Conservation (phyloP, 305 asterid species). For the Solanum aculeatissimum region DNA sequence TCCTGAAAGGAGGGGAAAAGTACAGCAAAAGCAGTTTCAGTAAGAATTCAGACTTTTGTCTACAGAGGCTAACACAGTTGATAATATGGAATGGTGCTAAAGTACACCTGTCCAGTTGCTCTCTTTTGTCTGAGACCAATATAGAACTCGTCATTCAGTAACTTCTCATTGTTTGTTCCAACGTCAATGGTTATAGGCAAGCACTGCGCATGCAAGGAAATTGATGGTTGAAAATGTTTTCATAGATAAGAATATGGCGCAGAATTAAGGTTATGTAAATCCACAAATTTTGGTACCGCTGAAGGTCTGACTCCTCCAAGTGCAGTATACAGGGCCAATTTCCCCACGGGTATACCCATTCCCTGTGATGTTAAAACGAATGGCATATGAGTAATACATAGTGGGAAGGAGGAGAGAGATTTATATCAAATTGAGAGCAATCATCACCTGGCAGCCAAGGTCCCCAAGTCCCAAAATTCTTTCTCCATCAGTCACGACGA, state of each 20-base stretch:
- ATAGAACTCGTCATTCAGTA: slow-evolving; percentile 72
- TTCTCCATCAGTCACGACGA: slow-evolving; percentile 92
- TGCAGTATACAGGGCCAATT: slow-evolving; percentile 68
- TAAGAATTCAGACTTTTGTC: neutral
- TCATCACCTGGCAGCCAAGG: slow-evolving; percentile 69
- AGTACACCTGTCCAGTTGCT: slow-evolving; percentile 66
- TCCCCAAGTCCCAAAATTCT: slow-evolving; percentile 91
- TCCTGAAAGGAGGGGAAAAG: slow-evolving; percentile 29
- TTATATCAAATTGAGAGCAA: neutral
- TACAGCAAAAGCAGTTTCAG: neutral
- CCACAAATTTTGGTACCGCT: slow-evolving; percentile 23
- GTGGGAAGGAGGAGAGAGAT: neutral
- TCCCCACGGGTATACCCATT: slow-evolving; percentile 91
- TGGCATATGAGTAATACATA: neutral
- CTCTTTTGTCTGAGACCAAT: slow-evolving; percentile 78
- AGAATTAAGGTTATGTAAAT: neutral
- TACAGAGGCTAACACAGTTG: neutral
- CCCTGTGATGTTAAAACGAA: slow-evolving; percentile 34
- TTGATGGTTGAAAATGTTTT: neutral
- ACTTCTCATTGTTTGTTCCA: slow-evolving; percentile 71
- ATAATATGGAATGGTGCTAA: neutral
- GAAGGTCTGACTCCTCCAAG: slow-evolving; percentile 86
- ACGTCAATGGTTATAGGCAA: slow-evolving; percentile 84
- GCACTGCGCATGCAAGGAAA: slow-evolving; percentile 31
- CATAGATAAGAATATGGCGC: slow-evolving; percentile 3